phyloP scores from a whole-genome alignment of 345 rosid genomes.

The Salix dunnii region DNA sequence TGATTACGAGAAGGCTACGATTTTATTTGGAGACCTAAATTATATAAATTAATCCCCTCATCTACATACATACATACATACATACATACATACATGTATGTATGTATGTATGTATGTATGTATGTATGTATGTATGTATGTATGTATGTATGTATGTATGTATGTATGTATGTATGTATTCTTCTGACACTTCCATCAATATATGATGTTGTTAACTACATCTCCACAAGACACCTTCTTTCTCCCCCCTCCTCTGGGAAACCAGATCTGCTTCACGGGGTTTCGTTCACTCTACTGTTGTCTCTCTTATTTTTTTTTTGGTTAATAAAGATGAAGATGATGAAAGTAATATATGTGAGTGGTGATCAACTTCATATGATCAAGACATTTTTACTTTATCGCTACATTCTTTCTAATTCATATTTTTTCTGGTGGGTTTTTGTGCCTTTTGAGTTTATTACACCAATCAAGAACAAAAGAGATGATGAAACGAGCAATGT shows the following conservation, averaged over 20 bases:
- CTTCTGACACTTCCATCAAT: no score
- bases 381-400: constrained; percentile 17
- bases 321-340: constrained; percentile 21
- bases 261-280: not conserved
- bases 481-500: constrained; percentile 49
- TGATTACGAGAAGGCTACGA: no score
- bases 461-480: constrained; percentile 5
- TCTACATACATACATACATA: no score
- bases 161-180: no score
- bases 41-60: no score
- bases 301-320: not conserved
- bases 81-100: no score
- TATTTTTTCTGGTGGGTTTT: not conserved
- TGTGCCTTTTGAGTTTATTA: no score
- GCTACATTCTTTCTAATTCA: constrained; percentile 61
- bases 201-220: no score
- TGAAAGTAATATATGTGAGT: constrained; percentile 26
- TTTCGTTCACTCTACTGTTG: not conserved
- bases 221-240: not conserved
- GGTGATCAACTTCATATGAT: constrained; percentile 39
- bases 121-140: no score
- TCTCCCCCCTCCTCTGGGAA: not conserved
- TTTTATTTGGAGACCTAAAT: no score
- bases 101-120: no score
- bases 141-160: no score